phyloP scores from a whole-genome alignment of 2,329 filamentous ascomycete species.

The Cladosporium austrohemisphaericum region DNA sequence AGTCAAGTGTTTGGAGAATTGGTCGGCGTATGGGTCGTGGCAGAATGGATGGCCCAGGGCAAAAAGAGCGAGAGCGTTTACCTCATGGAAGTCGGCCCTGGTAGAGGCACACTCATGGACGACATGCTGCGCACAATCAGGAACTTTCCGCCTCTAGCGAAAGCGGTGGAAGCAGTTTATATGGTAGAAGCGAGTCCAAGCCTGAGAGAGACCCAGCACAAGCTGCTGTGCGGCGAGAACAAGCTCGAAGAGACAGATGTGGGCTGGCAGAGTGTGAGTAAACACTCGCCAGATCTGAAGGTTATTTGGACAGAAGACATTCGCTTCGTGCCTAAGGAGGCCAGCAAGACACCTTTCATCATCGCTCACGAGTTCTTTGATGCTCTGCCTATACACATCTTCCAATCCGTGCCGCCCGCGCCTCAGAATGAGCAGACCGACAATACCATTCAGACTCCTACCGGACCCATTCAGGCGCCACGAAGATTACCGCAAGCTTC shows the following conservation, averaged over 20 bases:
- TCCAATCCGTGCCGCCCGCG: slow-evolving; percentile 63
- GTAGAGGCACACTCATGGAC: slow-evolving; percentile 93
- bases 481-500: slow-evolving; percentile 32
- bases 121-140: slow-evolving; percentile 86
- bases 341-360: slow-evolving; percentile 79
- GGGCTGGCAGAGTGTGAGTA: slow-evolving; percentile 71
- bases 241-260: slow-evolving; percentile 66
- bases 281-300: slow-evolving; percentile 64
- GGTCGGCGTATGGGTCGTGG: slow-evolving; percentile 88
- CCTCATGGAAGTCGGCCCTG: slow-evolving; percentile 90
- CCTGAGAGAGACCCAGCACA: slow-evolving; percentile 72
- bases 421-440: slow-evolving; percentile 26
- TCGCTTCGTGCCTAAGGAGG: slow-evolving; percentile 66
- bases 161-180: slow-evolving; percentile 80
- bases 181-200: slow-evolving; percentile 89
- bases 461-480: slow-evolving; percentile 44
- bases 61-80: slow-evolving; percentile 69
- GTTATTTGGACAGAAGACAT: slow-evolving; percentile 90
- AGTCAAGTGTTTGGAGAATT: slow-evolving; percentile 96
- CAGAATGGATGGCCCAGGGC: slow-evolving; percentile 94
- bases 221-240: slow-evolving; percentile 73
- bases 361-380: slow-evolving; percentile 99
- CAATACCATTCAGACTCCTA: slow-evolving; percentile 46
- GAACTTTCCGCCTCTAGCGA: slow-evolving; percentile 73
- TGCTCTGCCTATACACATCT: slow-evolving; percentile 91